Conservation (phyloP, 2,329 filamentous ascomycete genomes). For the Phialophora macrospora region DNA sequence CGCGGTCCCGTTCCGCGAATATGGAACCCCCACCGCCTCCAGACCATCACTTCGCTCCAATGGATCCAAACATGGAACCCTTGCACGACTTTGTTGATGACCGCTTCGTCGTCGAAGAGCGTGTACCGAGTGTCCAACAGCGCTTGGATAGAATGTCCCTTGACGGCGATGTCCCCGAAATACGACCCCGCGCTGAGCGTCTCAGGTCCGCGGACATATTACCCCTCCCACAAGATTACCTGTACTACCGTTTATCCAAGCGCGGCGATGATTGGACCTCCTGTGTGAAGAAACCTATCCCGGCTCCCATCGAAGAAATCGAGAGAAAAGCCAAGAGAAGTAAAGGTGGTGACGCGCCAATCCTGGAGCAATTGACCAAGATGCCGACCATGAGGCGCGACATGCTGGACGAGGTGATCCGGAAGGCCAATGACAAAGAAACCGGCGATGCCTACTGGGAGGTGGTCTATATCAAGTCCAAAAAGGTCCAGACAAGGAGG, state of each 20-base stretch:
- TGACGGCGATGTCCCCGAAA: constrained; percentile 24
- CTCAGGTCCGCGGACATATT: constrained; percentile 11
- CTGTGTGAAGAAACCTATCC: constrained; percentile 22
- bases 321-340: constrained; percentile 29
- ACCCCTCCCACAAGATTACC: constrained; percentile 28
- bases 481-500: constrained; percentile 21
- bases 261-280: constrained; percentile 31
- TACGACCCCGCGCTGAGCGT: constrained; percentile 24
- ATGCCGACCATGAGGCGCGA: constrained; percentile 30
- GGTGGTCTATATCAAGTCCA: constrained; percentile 33
- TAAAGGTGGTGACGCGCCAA: constrained; percentile 26
- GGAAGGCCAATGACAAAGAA: constrained; percentile 28
- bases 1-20: constrained; percentile 7
- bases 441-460: constrained; percentile 28
- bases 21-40: constrained; percentile 34
- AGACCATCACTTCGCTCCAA: constrained; percentile 26
- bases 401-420: constrained; percentile 27
- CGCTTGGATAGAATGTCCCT: constrained; percentile 30
- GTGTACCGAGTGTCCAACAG: constrained; percentile 28
- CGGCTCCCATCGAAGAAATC: constrained; percentile 29
- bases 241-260: constrained; percentile 32
- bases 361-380: constrained; percentile 28
- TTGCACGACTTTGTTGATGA: constrained; percentile 19
- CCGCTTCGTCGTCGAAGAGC: constrained; percentile 22
- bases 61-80: constrained; percentile 20